These are phyloP conservation scores for Candida nitratophila DNA, from an alignment of 805 yeast genomes.

Conservation along the genomic window DNA sequence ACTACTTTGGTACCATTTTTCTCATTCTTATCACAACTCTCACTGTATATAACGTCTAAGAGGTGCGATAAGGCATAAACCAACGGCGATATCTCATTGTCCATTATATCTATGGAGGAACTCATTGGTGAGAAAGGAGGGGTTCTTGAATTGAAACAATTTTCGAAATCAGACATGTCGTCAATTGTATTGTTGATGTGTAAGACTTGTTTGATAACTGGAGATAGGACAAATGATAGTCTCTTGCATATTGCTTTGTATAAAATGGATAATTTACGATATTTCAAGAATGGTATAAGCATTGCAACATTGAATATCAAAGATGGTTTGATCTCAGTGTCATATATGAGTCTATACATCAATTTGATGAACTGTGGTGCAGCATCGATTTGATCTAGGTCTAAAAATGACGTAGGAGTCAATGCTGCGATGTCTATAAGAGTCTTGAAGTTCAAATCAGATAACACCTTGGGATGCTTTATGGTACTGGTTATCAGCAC, in stretches of 20 bases:
- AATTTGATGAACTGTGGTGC: conserved; percentile 10
- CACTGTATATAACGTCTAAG: conserved; percentile 5
- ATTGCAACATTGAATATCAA: conserved; percentile 16
- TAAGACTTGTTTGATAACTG: conserved; percentile 14
- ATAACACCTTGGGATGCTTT: conserved; percentile 10
- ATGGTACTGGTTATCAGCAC: conserved; percentile 15
- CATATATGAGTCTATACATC: conserved; percentile 8
- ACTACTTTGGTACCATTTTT: background rate
- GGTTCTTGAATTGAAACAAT: conserved; percentile 7
- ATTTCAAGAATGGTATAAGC: conserved; percentile 18
- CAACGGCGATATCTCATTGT: conserved; percentile 18
- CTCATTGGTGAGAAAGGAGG: conserved; percentile 18
- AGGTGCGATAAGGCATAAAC: conserved; percentile 19
- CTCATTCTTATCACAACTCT: conserved; percentile 1
- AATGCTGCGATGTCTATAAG: conserved; percentile 17
- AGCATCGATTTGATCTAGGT: conserved; percentile 4
- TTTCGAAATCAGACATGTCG: conserved; percentile 9
- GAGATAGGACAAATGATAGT: conserved; percentile 14
- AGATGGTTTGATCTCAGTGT: conserved; percentile 3
- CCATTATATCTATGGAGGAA: conserved; percentile 5
- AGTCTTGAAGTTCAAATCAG: conserved; percentile 20
- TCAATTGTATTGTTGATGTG: conserved; percentile 9
- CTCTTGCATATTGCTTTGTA: conserved; percentile 17
- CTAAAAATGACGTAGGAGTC: conserved; percentile 10
- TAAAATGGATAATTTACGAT: conserved; percentile 7